phyloP scores from a whole-genome alignment of 2,329 filamentous ascomycete genomes.

The Penicillium sp. region DNA sequence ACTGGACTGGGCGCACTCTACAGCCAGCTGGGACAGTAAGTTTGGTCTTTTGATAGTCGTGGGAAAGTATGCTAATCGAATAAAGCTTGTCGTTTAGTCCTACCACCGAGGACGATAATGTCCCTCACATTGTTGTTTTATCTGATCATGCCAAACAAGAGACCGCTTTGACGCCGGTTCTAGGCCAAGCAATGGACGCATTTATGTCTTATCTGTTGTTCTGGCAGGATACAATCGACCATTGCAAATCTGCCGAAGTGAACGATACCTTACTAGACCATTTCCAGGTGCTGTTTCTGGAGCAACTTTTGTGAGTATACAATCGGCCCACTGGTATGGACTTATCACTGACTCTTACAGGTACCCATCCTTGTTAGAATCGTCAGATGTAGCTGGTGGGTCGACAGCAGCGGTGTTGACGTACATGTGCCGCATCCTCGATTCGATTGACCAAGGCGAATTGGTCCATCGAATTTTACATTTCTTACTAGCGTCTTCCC shows the following conservation, averaged over 20 bases:
- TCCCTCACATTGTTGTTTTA: constrained; percentile 80
- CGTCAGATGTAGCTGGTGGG: constrained; percentile 92
- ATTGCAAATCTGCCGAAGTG: constrained; percentile 87
- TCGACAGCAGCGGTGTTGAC: constrained; percentile 95
- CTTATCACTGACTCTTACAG: constrained; percentile 43
- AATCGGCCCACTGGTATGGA: not conserved
- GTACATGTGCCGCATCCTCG: constrained; percentile 85
- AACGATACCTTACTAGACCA: constrained; percentile 92
- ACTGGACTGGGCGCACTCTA: constrained; percentile 81
- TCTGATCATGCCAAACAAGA: constrained; percentile 78
- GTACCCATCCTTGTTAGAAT: constrained; percentile 93
- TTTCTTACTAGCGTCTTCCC: constrained; percentile 79
- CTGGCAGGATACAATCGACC: constrained; percentile 97
- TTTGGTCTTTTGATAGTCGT: not conserved
- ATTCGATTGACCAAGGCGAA: constrained; percentile 87
- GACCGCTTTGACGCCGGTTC: constrained; percentile 74
- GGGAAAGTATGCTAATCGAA: constrained; percentile 44
- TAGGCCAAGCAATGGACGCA: constrained; percentile 82
- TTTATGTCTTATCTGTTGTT: constrained; percentile 94
- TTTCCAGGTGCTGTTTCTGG: constrained; percentile 93
- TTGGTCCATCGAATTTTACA: constrained; percentile 91
- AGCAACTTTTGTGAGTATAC: constrained; percentile 75
- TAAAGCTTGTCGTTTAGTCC: constrained; percentile 78
- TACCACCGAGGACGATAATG: constrained; percentile 59
- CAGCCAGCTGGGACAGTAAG: constrained; percentile 63